Conservation (phyloP, 345 rosid genomes). For the Boechera divaricarpa region DNA sequence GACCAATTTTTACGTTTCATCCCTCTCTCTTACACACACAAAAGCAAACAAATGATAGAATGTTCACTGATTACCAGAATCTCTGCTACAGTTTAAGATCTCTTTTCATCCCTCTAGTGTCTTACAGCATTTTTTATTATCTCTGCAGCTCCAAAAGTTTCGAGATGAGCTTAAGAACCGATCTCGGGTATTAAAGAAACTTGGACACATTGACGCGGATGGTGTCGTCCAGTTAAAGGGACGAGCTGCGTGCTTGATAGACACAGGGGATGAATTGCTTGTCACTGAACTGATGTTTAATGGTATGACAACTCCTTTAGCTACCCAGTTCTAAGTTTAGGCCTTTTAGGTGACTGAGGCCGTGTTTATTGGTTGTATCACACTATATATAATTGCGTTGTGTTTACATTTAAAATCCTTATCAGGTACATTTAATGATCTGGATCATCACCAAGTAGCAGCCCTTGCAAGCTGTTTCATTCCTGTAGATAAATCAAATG, state of each 20-base stretch:
- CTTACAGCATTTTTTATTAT: conserved; percentile 9
- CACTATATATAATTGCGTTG: conserved; percentile 9
- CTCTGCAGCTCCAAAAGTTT: conserved; percentile 87
- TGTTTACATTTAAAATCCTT: conserved; percentile 33
- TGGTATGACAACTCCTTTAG: conserved; percentile 53
- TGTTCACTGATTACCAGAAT: conserved; percentile 9
- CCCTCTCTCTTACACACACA: conserved; percentile 13
- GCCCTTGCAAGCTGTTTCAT: conserved; percentile 99
- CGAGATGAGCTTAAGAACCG: conserved; percentile 95
- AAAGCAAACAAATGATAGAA: neutral
- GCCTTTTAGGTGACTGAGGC: conserved; percentile 17
- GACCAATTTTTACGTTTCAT: neutral
- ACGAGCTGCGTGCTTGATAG: conserved; percentile 98
- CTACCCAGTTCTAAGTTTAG: conserved; percentile 20
- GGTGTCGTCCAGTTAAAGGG: conserved; percentile 93
- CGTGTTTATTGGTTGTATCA: neutral
- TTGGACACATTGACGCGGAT: conserved; percentile 89
- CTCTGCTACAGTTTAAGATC: conserved; percentile 5
- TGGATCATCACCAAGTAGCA: conserved; percentile 97
- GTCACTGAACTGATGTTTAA: conserved; percentile 98
- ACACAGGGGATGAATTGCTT: conserved; percentile 98
- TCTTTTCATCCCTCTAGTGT: conserved; percentile 24
- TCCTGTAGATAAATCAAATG: conserved; percentile 93
- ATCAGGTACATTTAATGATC: conserved; percentile 92
- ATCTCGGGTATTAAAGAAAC: conserved; percentile 89